Conservation (phyloP, 148 eudicot species). For the Diospyros lotus region DNA sequence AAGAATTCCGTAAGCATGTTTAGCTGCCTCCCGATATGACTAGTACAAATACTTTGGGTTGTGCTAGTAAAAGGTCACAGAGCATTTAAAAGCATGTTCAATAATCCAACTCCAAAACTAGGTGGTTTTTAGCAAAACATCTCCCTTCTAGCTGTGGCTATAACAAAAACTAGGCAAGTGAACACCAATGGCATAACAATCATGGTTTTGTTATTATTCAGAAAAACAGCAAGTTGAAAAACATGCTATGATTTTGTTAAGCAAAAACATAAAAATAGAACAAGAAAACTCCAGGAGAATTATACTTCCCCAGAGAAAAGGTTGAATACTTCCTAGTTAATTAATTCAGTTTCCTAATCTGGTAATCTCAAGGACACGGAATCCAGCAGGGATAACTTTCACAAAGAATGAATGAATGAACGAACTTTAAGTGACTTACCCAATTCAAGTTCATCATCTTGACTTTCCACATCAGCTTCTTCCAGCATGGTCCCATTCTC, state of each 20-base stretch:
- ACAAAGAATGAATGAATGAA: not conserved
- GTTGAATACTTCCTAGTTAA: not conserved
- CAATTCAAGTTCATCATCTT: constrained; percentile 57
- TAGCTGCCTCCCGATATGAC: too few relatives aligned
- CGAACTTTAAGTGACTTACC: constrained; percentile 34
- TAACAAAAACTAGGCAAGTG: too few relatives aligned
- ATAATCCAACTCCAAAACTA: too few relatives aligned
- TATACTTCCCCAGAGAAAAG: not conserved
- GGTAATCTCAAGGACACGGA: not conserved
- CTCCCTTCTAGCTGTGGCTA: too few relatives aligned
- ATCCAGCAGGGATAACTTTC: not conserved
- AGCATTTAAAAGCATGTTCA: too few relatives aligned
- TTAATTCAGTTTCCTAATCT: not conserved
- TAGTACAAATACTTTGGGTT: too few relatives aligned
- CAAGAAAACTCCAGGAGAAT: not conserved
- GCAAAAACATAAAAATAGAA: not conserved
- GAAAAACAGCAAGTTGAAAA: not conserved
- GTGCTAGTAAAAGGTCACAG: too few relatives aligned
- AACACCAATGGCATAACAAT: too few relatives aligned
- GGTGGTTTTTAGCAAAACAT: too few relatives aligned
- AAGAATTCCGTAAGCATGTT: too few relatives aligned
- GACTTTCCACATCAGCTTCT: constrained; percentile 63
- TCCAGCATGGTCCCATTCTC: constrained; percentile 51
- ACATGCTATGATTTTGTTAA: not conserved
- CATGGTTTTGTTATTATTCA: too few relatives aligned